Base-by-base conservation (phyloP, 164 flowering plant species). In the Echeveria elegans region DNA sequence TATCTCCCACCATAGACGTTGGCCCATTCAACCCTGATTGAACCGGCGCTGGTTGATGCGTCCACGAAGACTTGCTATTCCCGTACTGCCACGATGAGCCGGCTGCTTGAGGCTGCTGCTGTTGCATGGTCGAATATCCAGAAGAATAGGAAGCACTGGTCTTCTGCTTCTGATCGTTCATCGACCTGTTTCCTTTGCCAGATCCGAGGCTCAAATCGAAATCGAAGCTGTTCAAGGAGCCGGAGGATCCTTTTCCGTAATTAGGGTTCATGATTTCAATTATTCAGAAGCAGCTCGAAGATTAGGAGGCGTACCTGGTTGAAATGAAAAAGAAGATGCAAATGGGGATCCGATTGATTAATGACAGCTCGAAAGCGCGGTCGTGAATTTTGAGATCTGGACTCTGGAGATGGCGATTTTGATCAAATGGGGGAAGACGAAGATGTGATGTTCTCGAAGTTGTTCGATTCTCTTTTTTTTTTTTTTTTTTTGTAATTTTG, bases 1-100 rank as follows among this genome's bases (percentile, higher is more conserved):
- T 94, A 64, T 94, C 98, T 1, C 96, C 97, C 18, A 85, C 97
- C 97, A 94, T 94, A 0, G 96, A 83, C 18, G 80, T 63, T 10
- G 96, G 80, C 0, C 75, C 86, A 31, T 67, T 70, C 14, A 78
- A 48, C 23, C 56, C 56, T n/a, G 76, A 38, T 68, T 56, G 75
- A 29, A 40, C 50, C 62, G 84, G 75, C 1, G 85, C 80, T 0
- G 96, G 85, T 68, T 82, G 89, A 72, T 90, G 97, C 36, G 88
- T 86, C 97, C 96, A 93, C 0, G 92, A 70, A 14, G 96, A 88
- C 73, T 81, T 88, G 74, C 72, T 85, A 5, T 87, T 87, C 50
- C 50, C 50, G 38, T 82, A 80, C 87, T 83, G 84, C 8, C 88
- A 58, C 11, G 81, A 47, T 24, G 36, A n/a, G 38, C 66, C 11